Base-by-base conservation (phyloP, 2,329 filamentous ascomycete genomes). In the Tolypocladium capitatum region DNA sequence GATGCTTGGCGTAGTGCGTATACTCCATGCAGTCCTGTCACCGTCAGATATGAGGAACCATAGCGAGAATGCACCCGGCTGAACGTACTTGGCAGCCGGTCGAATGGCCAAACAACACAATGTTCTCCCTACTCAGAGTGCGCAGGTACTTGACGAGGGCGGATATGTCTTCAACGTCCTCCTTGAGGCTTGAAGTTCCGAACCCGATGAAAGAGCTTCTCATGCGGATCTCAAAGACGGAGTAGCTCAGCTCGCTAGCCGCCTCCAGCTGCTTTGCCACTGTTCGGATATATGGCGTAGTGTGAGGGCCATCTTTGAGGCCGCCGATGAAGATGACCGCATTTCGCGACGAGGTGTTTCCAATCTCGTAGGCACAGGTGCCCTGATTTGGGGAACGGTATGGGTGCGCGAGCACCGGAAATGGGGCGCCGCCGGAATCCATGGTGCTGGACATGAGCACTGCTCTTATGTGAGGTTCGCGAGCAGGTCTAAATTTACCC, bases 321-420 rank as follows among this genome's bases (percentile, higher is more conserved):
- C 84, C 84, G 51, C 81, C 83, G 52, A 87, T 73, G 65, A 84
- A 84, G 51, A 88, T 63, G 47, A 88, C 63, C 3, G 79, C 80
- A 63, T 86, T 79, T 45, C 61, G 67, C 49, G 68, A 63, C 36
- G 63, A 56, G 11, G 55, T 38, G 16, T 61, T 58, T 24, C 73
- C 72, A 18, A 65, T 56, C 55, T 76, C 73, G 52, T 76, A 76
- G 31, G 72, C 72, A 49, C 65, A 68, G 7, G 68, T 64, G 44
- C 64, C 57, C 8, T 62, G 53, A 14, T 62, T 66, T 5, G 65
- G 60, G 5, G 70, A 72, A 21, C 62, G 56, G 52, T 70, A 74
- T 0, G 66, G 68, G 51, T 76, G 73, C 14, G 70, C 71, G 6
- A 61, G 65, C n/a, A 70, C 66, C 14, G 65, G 52, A 48, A 72